phyloP scores from a whole-genome alignment of 208 protist species.

The Trypanosoma platydactyli region DNA sequence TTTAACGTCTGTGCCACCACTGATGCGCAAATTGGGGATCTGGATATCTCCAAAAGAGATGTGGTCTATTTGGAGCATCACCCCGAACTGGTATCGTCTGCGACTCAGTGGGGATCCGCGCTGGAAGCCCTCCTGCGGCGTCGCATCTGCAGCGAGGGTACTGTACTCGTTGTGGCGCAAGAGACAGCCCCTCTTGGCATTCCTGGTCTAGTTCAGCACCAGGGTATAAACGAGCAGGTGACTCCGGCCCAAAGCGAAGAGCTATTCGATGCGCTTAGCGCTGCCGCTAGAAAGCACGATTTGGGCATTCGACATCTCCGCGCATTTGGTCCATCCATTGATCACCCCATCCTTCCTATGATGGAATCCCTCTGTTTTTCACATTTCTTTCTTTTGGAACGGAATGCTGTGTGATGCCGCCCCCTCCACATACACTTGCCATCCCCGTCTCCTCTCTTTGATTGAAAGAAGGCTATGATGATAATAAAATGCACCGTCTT shows the following conservation, averaged over 20 bases:
- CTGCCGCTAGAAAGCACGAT: constrained; percentile 42
- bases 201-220: constrained; percentile 41
- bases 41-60: constrained; percentile 45
- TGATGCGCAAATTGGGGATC: constrained; percentile 37
- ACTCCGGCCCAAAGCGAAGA: constrained; percentile 26
- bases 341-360: constrained; percentile 62
- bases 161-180: constrained; percentile 67
- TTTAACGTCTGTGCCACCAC: constrained; percentile 66
- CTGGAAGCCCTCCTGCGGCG: constrained; percentile 40
- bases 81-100: constrained; percentile 39
- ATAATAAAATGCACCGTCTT: neutral
- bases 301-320: constrained; percentile 59
- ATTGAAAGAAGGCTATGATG: neutral
- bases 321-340: constrained; percentile 63
- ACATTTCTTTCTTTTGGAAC: constrained; percentile 60
- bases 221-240: constrained; percentile 1
- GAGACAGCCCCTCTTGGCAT: constrained; percentile 69
- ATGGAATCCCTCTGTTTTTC: constrained; percentile 59
- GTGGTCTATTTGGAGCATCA: constrained; percentile 80
- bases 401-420: neutral
- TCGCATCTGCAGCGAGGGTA: constrained; percentile 56
- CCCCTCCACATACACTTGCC: too few species aligned
- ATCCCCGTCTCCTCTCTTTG: too few species aligned
- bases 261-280: constrained; percentile 41
- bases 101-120: constrained; percentile 54